Conservation (phyloP, 140 eudicot genomes). For the Cichorium intybus region DNA sequence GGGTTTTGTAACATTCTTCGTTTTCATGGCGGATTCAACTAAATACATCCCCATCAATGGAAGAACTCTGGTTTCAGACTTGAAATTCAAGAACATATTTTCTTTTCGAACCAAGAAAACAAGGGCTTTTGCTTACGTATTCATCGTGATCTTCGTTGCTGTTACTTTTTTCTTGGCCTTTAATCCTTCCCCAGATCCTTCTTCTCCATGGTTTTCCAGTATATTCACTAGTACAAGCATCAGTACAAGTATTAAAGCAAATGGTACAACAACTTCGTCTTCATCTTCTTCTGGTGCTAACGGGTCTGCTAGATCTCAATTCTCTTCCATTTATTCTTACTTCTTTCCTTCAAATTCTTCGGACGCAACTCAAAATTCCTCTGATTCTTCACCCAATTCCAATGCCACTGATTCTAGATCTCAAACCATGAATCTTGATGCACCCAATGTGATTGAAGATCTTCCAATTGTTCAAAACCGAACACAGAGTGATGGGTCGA, state of each 20-base stretch:
- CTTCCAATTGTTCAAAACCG: constrained; percentile 28
- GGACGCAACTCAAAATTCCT: constrained; percentile 21
- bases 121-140: constrained; percentile 54
- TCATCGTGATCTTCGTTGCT: constrained; percentile 51
- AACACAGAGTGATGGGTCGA: constrained; percentile 21
- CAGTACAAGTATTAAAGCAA: neutral
- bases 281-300: constrained; percentile 23
- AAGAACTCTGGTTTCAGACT: constrained; percentile 46
- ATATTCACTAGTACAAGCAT: constrained; percentile 28
- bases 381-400: constrained; percentile 20
- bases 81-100: constrained; percentile 50
- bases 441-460: constrained; percentile 21
- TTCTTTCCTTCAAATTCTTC: constrained; percentile 56
- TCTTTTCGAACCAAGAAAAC: constrained; percentile 56
- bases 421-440: constrained; percentile 11
- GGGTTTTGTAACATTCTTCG: constrained; percentile 8
- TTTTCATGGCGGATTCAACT: constrained; percentile 59
- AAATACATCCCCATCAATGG: constrained; percentile 64
- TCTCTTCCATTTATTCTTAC: constrained; percentile 41
- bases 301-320: constrained; percentile 38
- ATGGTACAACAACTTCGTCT: constrained; percentile 9
- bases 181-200: constrained; percentile 60
- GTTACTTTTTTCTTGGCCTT: constrained; percentile 77
- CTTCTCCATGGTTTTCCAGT: constrained; percentile 72
- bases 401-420: constrained; percentile 26